Percentiles rank a stretch among this genome's conserved stretches.
These are phyloP conservation scores for Pyrenula aspistea DNA, from an alignment of 495 filamentous ascomycete genomes.

Conservation along the genomic window DNA sequence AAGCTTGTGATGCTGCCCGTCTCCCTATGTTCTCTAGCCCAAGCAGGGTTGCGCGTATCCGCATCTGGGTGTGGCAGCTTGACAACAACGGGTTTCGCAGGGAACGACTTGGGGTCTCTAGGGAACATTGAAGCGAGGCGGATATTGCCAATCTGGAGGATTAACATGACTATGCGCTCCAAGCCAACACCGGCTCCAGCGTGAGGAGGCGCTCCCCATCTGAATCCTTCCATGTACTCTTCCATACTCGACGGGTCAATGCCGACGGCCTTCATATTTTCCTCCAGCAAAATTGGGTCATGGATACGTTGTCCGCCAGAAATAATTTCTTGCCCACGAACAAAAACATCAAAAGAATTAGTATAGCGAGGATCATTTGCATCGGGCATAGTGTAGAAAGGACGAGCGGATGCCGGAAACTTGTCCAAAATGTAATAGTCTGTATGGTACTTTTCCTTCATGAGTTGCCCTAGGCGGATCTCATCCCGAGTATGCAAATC, in stretches of 20 bases:
- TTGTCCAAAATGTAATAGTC: slow-evolving; percentile 96
- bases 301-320: slow-evolving; percentile 89
- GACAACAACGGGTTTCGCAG: slow-evolving; percentile 37
- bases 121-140: slow-evolving; percentile 74
- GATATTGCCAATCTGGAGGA: slow-evolving; percentile 79
- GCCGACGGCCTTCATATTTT: slow-evolving; percentile 63
- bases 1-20: background rate
- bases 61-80: slow-evolving; percentile 66
- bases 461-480: slow-evolving; percentile 68
- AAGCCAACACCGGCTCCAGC: slow-evolving; percentile 84
- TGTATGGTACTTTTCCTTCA: slow-evolving; percentile 75
- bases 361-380: slow-evolving; percentile 57
- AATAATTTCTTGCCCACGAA: slow-evolving; percentile 87
- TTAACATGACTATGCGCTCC: slow-evolving; percentile 74
- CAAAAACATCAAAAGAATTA: slow-evolving; percentile 93
- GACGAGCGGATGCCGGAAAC: slow-evolving; percentile 70
- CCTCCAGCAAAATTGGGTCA: slow-evolving; percentile 57
- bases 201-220: slow-evolving; percentile 80
- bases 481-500: slow-evolving; percentile 78
- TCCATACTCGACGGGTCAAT: slow-evolving; percentile 68
- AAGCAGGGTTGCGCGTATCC: slow-evolving; percentile 55
- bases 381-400: slow-evolving; percentile 93
- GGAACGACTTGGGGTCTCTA: slow-evolving; percentile 72
- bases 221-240: slow-evolving; percentile 81
- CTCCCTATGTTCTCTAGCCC: slow-evolving; percentile 29